Evolutionary conservation across 768 basidiomycete species (phyloP).

Genomic region (Lentinus tigrinus): DNA sequence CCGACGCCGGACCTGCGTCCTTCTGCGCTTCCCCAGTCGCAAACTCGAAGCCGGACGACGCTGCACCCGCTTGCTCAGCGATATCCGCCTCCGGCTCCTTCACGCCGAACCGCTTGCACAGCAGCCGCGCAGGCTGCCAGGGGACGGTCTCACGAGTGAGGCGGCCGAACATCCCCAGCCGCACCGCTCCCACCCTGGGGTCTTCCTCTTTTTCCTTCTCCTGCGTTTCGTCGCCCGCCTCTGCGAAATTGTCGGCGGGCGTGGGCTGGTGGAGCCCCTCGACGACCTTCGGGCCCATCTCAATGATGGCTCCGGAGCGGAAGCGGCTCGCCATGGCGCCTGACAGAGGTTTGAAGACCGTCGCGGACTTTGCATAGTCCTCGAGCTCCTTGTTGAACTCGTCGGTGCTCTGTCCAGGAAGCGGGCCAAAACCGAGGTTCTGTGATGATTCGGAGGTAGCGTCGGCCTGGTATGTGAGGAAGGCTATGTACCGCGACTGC

Average conservation of each 20-base stretch:
- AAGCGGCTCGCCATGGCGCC: slow-evolving; percentile 96
- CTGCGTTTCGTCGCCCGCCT: slow-evolving; percentile 27
- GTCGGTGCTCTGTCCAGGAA: slow-evolving; percentile 58
- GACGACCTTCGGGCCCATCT: slow-evolving; percentile 55
- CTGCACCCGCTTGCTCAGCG: slow-evolving; percentile 21
- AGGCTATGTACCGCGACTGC: slow-evolving; percentile 83
- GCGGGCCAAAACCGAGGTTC: slow-evolving; percentile 47
- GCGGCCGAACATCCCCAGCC: slow-evolving; percentile 85
- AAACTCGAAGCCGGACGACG: slow-evolving; percentile 12
- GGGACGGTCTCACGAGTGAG: slow-evolving; percentile 72
- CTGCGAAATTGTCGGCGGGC: not conserved
- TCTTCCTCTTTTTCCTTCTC: slow-evolving; percentile 59
- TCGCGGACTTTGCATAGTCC: slow-evolving; percentile 85
- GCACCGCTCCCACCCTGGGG: slow-evolving; percentile 80
- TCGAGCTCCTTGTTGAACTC: slow-evolving; percentile 79
- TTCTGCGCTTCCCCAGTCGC: slow-evolving; percentile 6
- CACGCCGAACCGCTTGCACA: slow-evolving; percentile 94
- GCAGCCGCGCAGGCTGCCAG: slow-evolving; percentile 81
- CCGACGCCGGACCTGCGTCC: not conserved
- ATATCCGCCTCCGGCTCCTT: slow-evolving; percentile 77
- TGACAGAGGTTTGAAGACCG: slow-evolving; percentile 87
- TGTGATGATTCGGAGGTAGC: slow-evolving; percentile 51
- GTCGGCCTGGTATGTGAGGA: slow-evolving; percentile 70
- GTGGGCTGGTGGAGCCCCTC: slow-evolving; percentile 69
- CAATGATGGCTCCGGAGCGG: slow-evolving; percentile 75